Base-by-base conservation (phyloP, 2,329 filamentous ascomycete species). In the Neonectria faginata region DNA sequence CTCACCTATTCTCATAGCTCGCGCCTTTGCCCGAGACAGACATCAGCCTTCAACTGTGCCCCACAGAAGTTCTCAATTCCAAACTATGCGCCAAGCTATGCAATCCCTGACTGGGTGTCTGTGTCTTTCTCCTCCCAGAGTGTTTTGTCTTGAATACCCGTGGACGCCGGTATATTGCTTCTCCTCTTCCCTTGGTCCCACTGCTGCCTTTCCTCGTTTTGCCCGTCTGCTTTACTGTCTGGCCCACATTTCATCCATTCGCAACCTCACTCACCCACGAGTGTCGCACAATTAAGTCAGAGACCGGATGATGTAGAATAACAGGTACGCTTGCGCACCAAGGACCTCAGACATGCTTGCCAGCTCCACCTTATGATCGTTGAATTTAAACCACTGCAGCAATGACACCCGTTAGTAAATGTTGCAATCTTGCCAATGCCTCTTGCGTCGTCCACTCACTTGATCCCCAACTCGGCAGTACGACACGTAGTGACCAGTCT, bases 401-500 rank as follows among this genome's bases (percentile, higher is more conserved):
- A 44, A 31, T 8, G 67, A 25, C 57, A 10, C 67, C 20, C 59
- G 54, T 68, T 48, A 71, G 63, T 18, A 33, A 33, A 33, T 8
- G 57, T 3, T 41, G 14, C 72, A 22, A n/a, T 56, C 36, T 27
- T 16, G 42, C 12, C 6, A 12, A 25, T 10, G 2, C 41, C 5
- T 18, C 3, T 25, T n/a, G 20, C 8, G 3, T 22, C 31, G n/a
- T n/a, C 36, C 22, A 52, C 72, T 65, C 71, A 80, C 79, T 83
- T 92, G 88, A 60, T 92, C 91, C 5, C 90, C 92, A 64, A 95
- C 91, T 51, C 93, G 85, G 64, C 92, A 94, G 77, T 97, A 97
- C n/a, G 91, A 92, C 61, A 94, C 89, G 75, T 97, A 97, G 76
- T 97, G 94, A 16, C 94, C 95, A 1, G 93, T 94, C 73, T 97